phyloP scores from a whole-genome alignment of 805 yeast genomes.

The Metschnikowia gelsemii region DNA sequence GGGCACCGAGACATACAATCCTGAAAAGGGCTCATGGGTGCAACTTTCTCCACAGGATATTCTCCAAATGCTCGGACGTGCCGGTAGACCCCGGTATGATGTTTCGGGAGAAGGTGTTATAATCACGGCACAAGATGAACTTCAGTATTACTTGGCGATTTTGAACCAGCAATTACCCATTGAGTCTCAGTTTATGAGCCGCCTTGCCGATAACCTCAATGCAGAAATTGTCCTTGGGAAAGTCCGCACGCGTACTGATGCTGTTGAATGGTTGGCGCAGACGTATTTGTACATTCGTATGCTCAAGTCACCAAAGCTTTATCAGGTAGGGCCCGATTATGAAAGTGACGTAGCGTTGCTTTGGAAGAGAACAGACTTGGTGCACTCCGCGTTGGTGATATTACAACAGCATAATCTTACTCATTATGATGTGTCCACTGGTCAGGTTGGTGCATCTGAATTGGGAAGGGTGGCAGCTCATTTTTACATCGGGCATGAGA shows the following conservation, averaged over 20 bases:
- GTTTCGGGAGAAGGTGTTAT: conserved; percentile 91
- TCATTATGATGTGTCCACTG: conserved; percentile 51
- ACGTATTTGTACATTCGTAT: conserved; percentile 80
- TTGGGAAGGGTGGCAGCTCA: conserved; percentile 83
- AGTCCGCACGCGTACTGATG: conserved; percentile 59
- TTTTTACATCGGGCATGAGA: conserved; percentile 74
- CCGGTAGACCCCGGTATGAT: conserved; percentile 95
- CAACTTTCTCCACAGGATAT: conserved; percentile 94
- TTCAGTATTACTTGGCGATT: conserved; percentile 87
- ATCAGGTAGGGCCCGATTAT: conserved; percentile 71
- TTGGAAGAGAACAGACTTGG: conserved; percentile 61
- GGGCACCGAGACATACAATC: conserved; percentile 92
- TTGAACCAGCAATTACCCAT: conserved; percentile 89
- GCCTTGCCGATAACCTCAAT: conserved; percentile 71
- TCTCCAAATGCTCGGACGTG: conserved; percentile 96
- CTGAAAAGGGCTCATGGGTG: conserved; percentile 85
- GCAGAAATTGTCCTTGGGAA: conserved; percentile 84
- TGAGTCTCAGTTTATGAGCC: conserved; percentile 78
- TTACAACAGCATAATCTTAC: conserved; percentile 59
- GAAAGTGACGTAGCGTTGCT: conserved; percentile 46
- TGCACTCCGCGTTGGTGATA: conserved; percentile 70
- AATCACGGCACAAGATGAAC: conserved; percentile 80
- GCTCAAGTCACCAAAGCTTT: conserved; percentile 67
- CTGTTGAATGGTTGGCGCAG: conserved; percentile 74
- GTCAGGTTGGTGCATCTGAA: conserved; percentile 48